Evolutionary conservation across 371 early-diverging fungal species (phyloP).

Genomic region (Circinella umbellata): DNA sequence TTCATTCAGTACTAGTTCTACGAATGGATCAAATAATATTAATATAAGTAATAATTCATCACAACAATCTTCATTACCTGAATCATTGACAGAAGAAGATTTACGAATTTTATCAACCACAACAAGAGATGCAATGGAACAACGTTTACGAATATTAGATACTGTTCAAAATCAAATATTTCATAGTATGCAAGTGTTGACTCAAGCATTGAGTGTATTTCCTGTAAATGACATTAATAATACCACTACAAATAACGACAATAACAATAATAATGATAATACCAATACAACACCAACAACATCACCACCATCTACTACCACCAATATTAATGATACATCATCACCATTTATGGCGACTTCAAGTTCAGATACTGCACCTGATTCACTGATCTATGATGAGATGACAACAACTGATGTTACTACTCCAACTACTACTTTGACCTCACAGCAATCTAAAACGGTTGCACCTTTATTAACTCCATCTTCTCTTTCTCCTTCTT

Average conservation of each 20-base stretch:
- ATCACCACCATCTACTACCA: no score
- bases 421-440: no score
- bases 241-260: constrained; percentile 1
- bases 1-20: not conserved
- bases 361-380: no score
- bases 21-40: not conserved
- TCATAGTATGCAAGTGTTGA: constrained; percentile 60
- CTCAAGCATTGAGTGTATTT: constrained; percentile 55
- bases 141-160: constrained; percentile 61
- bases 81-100: constrained; percentile 61
- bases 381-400: no score
- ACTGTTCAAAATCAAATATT: constrained; percentile 68
- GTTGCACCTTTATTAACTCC: no score
- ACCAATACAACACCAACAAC: not conserved
- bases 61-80: constrained; percentile 28
- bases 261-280: not conserved
- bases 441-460: no score
- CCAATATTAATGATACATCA: no score
- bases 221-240: constrained; percentile 25
- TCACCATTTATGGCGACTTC: no score
- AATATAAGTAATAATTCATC: constrained; percentile 13
- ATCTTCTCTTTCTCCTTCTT: no score
- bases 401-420: no score
- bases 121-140: constrained; percentile 62
- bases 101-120: constrained; percentile 55